These are phyloP conservation scores for Aquanectria penicillioides DNA, from an alignment of 2,329 filamentous ascomycete genomes.

Conservation along the genomic window DNA sequence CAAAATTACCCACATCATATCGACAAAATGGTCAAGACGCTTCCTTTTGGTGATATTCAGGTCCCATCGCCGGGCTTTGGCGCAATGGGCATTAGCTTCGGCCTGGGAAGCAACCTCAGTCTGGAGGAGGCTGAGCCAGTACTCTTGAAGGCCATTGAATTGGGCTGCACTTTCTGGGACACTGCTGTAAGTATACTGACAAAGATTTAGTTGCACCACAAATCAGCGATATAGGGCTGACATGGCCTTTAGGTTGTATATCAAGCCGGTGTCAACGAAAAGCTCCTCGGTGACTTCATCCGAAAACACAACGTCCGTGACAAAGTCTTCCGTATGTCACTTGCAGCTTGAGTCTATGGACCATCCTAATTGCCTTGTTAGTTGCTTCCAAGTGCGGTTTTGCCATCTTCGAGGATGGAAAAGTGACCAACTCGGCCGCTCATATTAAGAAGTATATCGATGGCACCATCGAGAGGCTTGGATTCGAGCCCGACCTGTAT, in stretches of 20 bases:
- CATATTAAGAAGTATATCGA: constrained; percentile 61
- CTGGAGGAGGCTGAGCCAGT: constrained; percentile 9
- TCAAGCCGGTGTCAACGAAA: constrained; percentile 58
- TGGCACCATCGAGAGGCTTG: constrained; percentile 58
- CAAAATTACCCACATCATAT: too few relatives aligned
- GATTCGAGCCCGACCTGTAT: constrained; percentile 57
- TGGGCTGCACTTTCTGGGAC: constrained; percentile 14
- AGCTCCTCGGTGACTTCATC: constrained; percentile 60
- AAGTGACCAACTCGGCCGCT: constrained; percentile 55
- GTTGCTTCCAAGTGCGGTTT: constrained; percentile 62
- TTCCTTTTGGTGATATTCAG: constrained; percentile 1
- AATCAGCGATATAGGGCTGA: neutral
- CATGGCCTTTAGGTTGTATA: constrained; percentile 52
- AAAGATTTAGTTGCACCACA: too few relatives aligned
- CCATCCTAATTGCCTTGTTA: constrained; percentile 24
- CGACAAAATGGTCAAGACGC: constrained; percentile 10
- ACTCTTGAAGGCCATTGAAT: constrained; percentile 9
- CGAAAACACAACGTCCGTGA: constrained; percentile 60
- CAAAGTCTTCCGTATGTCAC: constrained; percentile 56
- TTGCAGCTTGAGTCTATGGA: neutral
- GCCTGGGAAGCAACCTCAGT: constrained; percentile 7
- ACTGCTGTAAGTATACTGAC: constrained; percentile 9
- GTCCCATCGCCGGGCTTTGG: constrained; percentile 11
- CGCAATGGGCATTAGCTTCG: constrained; percentile 13
- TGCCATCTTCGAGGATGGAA: constrained; percentile 43